phyloP scores from a whole-genome alignment of 768 basidiomycete species.

The Mycena floridula region DNA sequence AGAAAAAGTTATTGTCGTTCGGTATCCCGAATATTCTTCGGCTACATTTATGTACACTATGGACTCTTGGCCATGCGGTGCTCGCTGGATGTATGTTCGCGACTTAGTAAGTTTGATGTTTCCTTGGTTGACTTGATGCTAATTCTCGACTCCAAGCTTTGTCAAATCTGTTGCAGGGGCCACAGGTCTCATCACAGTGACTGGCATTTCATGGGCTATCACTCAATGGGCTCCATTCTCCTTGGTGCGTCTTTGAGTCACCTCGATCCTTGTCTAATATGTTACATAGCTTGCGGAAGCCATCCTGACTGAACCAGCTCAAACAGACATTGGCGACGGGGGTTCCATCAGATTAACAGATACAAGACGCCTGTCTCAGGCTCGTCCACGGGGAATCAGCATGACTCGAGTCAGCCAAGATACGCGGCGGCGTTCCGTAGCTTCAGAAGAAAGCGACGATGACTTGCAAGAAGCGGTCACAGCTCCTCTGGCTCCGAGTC shows the following conservation, averaged over 20 bases:
- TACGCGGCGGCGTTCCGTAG: background rate
- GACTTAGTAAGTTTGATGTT: constrained; percentile 61
- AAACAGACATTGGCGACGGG: constrained; percentile 22
- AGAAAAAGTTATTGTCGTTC: no score
- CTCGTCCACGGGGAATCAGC: background rate
- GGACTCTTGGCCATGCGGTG: constrained; percentile 72
- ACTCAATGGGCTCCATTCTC: constrained; percentile 92
- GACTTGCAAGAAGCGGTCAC: constrained; percentile 13
- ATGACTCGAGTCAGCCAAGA: background rate
- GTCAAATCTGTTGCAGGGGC: constrained; percentile 65
- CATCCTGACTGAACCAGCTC: constrained; percentile 61
- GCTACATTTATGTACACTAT: constrained; percentile 62
- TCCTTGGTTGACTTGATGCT: background rate
- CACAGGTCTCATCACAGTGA: constrained; percentile 67
- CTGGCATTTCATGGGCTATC: constrained; percentile 92
- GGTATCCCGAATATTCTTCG: constrained; percentile 39
- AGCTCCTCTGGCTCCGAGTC: background rate
- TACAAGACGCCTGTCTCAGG: constrained; percentile 28
- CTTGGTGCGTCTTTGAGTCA: constrained; percentile 38
- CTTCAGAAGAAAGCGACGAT: background rate
- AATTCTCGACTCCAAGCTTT: constrained; percentile 39
- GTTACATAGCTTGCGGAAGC: constrained; percentile 69
- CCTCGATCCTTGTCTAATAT: background rate
- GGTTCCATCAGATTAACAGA: constrained; percentile 39
- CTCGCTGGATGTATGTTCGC: constrained; percentile 75